These are phyloP conservation scores for Rhizophlyctis rosea DNA, from an alignment of 192 early-diverging fungal species.

Conservation along the genomic window DNA sequence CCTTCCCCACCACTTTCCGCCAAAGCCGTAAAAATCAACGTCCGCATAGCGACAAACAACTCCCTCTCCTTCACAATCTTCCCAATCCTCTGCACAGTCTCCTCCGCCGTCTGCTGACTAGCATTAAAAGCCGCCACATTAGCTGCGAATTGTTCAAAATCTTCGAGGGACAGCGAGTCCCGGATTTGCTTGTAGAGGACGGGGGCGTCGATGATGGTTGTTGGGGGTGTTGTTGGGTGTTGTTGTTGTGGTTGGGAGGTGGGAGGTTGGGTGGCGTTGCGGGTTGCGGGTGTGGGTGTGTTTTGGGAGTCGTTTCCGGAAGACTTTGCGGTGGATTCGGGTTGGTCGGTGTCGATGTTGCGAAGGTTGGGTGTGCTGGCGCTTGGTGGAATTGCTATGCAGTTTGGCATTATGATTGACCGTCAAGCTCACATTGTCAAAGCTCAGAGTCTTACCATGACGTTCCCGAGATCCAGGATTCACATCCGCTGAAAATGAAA, in stretches of 20 bases:
- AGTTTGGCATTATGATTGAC: no score
- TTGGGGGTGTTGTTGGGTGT: not conserved
- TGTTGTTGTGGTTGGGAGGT: not conserved
- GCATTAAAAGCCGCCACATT: constrained; percentile 47
- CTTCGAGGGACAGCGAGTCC: constrained; percentile 23
- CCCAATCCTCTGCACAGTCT: constrained; percentile 35
- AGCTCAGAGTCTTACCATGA: no score
- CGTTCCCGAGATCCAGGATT: no score
- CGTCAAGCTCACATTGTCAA: no score
- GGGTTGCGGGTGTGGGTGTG: not conserved
- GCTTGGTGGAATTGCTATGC: no score
- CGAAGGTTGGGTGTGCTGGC: no score
- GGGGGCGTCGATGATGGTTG: constrained; percentile 34
- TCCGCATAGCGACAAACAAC: constrained; percentile 35
- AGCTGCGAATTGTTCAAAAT: constrained; percentile 49
- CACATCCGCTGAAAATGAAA: no score
- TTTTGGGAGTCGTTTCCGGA: no score
- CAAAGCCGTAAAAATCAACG: constrained; percentile 41
- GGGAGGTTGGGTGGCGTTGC: not conserved
- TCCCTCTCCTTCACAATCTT: constrained; percentile 34
- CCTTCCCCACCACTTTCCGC: constrained; percentile 38
- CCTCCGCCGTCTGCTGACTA: constrained; percentile 32
- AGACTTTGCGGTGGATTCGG: not conserved
- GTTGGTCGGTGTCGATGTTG: not conserved
- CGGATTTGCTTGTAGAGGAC: constrained; percentile 46